phyloP scores from a whole-genome alignment of 1,284 basidiomycete genomes.

The Cryptococcus floricola region DNA sequence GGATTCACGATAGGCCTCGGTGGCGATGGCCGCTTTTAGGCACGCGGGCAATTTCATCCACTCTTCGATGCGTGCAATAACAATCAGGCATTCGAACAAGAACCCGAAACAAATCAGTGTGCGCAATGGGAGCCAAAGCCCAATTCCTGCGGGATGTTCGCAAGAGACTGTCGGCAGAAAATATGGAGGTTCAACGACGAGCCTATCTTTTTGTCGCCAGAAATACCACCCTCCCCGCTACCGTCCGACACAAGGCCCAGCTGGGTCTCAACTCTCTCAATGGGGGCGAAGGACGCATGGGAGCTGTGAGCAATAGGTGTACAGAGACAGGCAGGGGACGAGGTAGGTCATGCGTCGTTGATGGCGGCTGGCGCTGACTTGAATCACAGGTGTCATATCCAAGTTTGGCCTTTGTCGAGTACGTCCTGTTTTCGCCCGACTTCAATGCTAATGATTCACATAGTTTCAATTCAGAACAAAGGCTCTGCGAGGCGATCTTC shows the following conservation, averaged over 20 bases:
- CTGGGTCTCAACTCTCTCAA: conserved; percentile 85
- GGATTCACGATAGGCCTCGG: background rate
- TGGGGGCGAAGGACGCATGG: conserved; percentile 68
- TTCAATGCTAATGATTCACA: conserved; percentile 8
- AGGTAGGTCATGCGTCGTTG: conserved; percentile 45
- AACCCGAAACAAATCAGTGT: no score
- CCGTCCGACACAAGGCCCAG: conserved; percentile 93
- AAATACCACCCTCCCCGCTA: conserved; percentile 75
- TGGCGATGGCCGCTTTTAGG: background rate
- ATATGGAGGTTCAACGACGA: conserved; percentile 73
- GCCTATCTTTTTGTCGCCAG: conserved; percentile 87
- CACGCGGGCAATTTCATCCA: background rate
- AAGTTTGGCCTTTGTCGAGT: conserved; percentile 87
- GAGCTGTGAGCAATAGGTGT: conserved; percentile 83
- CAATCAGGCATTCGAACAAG: no score
- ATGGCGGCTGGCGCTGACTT: conserved; percentile 3
- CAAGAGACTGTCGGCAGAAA: conserved; percentile 49
- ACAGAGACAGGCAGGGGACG: conserved; percentile 75
- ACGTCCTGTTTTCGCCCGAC: conserved; percentile 40
- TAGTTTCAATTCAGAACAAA: conserved; percentile 87
- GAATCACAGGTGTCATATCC: conserved; percentile 61
- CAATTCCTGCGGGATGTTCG: conserved; percentile 42
- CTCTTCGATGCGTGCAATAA: no score
- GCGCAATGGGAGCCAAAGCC: conserved; percentile 17
- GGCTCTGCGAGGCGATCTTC: conserved; percentile 70